Evolutionary conservation across 2,329 filamentous ascomycete genomes (phyloP).

Genomic region (Colletotrichum chrysophilum): DNA sequence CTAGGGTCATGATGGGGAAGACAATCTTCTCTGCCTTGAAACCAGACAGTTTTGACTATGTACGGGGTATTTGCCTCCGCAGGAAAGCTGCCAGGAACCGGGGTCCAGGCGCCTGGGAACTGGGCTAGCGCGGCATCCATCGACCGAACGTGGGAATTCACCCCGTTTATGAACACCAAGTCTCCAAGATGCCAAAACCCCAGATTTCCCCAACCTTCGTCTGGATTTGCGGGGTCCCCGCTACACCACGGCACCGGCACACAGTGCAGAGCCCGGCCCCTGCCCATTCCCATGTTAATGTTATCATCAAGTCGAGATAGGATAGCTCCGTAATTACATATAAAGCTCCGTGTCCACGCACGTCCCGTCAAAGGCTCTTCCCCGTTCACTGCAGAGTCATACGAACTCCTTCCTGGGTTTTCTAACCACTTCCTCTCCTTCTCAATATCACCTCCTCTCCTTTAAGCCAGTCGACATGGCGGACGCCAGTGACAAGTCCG

Average conservation of each 20-base stretch:
- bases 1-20: neutral
- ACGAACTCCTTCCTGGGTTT: neutral
- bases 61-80: neutral
- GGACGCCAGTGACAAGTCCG: neutral
- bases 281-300: neutral
- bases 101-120: neutral
- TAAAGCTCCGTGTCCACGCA: neutral
- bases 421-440: neutral
- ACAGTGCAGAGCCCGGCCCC: neutral
- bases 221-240: neutral
- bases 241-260: neutral
- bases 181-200: neutral
- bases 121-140: neutral
- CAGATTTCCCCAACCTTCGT: neutral
- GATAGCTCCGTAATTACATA: neutral
- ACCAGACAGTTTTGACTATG: fast-evolving
- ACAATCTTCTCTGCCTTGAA: neutral
- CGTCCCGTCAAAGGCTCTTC: neutral
- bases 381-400: neutral
- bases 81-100: neutral
- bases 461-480: neutral
- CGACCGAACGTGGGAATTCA: neutral
- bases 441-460: neutral
- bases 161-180: neutral
- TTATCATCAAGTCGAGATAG: neutral